phyloP scores from a whole-genome alignment of 139 green algal species.

The Microglena sp. region DNA sequence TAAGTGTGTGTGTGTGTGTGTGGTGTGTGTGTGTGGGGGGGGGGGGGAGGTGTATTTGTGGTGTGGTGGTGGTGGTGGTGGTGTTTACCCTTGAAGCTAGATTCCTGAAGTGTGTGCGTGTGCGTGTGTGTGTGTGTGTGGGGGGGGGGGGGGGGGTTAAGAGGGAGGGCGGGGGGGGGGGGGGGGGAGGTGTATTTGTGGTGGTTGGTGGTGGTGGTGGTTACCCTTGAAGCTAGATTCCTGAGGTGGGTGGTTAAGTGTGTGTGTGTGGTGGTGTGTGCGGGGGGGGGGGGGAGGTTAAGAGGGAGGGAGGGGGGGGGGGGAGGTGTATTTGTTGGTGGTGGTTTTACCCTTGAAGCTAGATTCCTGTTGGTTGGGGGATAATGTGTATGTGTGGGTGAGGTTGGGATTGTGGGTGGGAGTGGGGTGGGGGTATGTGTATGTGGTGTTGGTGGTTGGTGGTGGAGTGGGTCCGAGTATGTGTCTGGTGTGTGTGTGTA shows the following conservation, averaged over 20 bases:
- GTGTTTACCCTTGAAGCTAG: neutral
- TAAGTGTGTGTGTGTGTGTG: neutral
- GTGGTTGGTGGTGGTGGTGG: no score
- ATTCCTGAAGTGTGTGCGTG: neutral
- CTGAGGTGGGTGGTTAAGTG: neutral
- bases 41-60: conserved; percentile 11
- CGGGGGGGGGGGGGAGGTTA: no score
- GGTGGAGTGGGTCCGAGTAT: neutral
- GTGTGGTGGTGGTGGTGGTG: conserved; percentile 14
- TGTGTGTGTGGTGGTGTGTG: neutral
- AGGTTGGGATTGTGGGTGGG: neutral
- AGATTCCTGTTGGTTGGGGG: neutral
- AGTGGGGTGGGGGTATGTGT: neutral
- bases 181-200: no score
- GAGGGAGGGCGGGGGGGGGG: no score
- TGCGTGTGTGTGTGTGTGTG: neutral
- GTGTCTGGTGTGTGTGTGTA: neutral
- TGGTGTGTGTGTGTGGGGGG: neutral
- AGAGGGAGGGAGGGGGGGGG: no score
- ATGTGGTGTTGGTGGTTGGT: neutral
- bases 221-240: no score
- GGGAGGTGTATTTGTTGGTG: no score
- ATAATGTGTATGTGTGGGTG: neutral
- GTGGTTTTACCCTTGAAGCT: neutral
- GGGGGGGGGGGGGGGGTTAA: no score